A percentile compares a stretch with the other conserved stretches of the same genome.
phyloP scores from a whole-genome alignment of 805 yeast species.

The Debaryomyces maramus region DNA sequence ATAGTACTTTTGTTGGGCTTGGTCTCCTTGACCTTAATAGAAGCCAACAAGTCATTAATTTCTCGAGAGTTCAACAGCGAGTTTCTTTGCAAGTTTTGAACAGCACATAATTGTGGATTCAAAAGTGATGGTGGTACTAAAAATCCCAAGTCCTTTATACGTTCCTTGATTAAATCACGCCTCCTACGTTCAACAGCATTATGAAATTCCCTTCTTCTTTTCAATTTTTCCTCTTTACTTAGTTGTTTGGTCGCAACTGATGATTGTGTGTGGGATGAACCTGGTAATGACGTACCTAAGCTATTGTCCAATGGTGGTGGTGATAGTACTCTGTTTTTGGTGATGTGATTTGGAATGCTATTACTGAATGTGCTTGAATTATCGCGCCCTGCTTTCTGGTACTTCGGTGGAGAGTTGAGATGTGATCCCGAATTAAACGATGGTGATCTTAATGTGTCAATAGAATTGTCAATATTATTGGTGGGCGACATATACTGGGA shows the following conservation, averaged over 20 bases:
- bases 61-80: conserved; percentile 30
- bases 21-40: conserved; percentile 56
- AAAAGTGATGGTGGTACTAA: conserved; percentile 77
- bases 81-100: conserved; percentile 40
- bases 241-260: conserved; percentile 33
- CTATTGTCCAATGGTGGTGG: conserved; percentile 20
- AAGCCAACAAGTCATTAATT: conserved; percentile 34
- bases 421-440: conserved; percentile 24
- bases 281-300: conserved; percentile 36
- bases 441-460: conserved; percentile 39
- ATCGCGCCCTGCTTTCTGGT: conserved; percentile 8
- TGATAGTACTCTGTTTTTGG: conserved; percentile 21
- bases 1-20: conserved; percentile 84
- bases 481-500: conserved; percentile 34
- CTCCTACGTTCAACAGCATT: conserved; percentile 93
- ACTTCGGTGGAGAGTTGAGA: conserved; percentile 41
- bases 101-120: conserved; percentile 45
- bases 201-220: conserved; percentile 83
- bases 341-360: conserved; percentile 22
- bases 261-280: conserved; percentile 10
- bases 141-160: conserved; percentile 78
- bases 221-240: conserved; percentile 67
- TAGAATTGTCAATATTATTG: conserved; percentile 25
- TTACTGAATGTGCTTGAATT: conserved; percentile 17
- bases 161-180: conserved; percentile 85